phyloP scores from a whole-genome alignment of 805 yeast genomes.

The Saccharomycopsis sp. region DNA sequence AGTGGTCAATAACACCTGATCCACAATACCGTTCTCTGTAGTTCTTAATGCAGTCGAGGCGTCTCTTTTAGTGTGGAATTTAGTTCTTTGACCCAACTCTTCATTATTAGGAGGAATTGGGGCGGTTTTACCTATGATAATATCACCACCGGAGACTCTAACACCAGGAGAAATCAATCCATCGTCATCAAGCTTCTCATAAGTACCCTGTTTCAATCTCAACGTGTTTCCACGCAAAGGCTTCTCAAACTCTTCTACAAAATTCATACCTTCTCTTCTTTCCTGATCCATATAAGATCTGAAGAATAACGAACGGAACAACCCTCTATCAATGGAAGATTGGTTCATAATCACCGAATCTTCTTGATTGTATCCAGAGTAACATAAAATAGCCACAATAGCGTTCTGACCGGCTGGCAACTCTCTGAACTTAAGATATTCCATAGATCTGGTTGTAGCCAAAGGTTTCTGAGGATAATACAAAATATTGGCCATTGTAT shows the following conservation, averaged over 20 bases:
- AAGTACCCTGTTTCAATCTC: conserved; percentile 95
- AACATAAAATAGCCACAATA: conserved; percentile 95
- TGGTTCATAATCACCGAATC: conserved; percentile 99
- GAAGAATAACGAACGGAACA: conserved; percentile 92
- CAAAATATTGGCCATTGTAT: conserved; percentile 96
- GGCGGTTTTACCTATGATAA: conserved; percentile 96
- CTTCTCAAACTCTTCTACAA: conserved; percentile 95
- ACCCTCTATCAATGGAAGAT: conserved; percentile 92
- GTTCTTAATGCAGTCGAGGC: conserved; percentile 96
- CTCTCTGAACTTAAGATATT: conserved; percentile 92
- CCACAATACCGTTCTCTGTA: conserved; percentile 97
- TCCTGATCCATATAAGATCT: conserved; percentile 98
- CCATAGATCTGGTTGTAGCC: conserved; percentile 98
- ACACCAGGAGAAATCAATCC: conserved; percentile 98
- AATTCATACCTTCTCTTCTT: conserved; percentile 96
- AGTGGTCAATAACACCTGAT: conserved; percentile 92
- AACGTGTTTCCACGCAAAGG: conserved; percentile 93
- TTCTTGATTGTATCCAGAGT: conserved; percentile 98
- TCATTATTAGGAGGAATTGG: conserved; percentile 99
- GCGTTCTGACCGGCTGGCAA: conserved; percentile 99
- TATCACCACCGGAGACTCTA: conserved; percentile 97
- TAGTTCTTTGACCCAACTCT: conserved; percentile 97
- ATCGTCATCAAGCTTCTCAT: conserved; percentile 96
- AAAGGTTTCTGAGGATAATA: conserved; percentile 97
- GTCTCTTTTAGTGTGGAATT: conserved; percentile 96